These are phyloP conservation scores for Vaccinium darrowii DNA, from an alignment of 148 eudicot species.

Conservation along the genomic window DNA sequence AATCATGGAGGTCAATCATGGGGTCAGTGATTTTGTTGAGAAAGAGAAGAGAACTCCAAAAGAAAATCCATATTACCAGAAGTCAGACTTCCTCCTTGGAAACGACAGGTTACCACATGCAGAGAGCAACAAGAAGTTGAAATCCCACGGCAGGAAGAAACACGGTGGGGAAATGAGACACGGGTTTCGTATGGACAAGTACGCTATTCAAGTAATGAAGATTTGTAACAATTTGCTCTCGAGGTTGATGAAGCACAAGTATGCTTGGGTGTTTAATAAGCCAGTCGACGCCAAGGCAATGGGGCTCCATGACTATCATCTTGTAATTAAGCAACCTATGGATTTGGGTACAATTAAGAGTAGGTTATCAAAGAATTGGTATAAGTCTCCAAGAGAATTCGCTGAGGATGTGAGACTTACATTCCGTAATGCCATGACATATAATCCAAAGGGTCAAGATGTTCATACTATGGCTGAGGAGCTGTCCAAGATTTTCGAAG, in stretches of 20 bases:
- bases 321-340: slow-evolving; percentile 35
- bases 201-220: slow-evolving; percentile 42
- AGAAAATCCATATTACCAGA: slow-evolving; percentile 70
- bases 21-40: slow-evolving; percentile 51
- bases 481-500: slow-evolving; percentile 25
- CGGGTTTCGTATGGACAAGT: slow-evolving; percentile 48
- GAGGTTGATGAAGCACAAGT: slow-evolving; percentile 37
- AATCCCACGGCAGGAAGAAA: slow-evolving; percentile 44
- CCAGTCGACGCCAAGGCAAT: slow-evolving; percentile 32
- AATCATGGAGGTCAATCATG: slow-evolving; percentile 47
- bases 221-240: slow-evolving; percentile 26
- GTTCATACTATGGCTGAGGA: slow-evolving; percentile 33
- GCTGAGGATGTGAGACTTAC: slow-evolving; percentile 36
- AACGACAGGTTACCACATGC: slow-evolving; percentile 69
- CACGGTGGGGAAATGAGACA: slow-evolving; percentile 37
- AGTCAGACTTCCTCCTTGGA: slow-evolving; percentile 74
- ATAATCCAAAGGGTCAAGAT: slow-evolving; percentile 38
- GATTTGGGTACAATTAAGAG: slow-evolving; percentile 39
- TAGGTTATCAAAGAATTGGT: slow-evolving; percentile 27
- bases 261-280: slow-evolving; percentile 38
- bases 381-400: slow-evolving; percentile 31
- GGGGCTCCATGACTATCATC: slow-evolving; percentile 33
- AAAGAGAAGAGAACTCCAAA: slow-evolving; percentile 93
- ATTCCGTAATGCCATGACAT: slow-evolving; percentile 36
- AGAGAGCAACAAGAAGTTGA: slow-evolving; percentile 61